These are phyloP conservation scores for Casuarina glauca DNA, from an alignment of 306 rosid genomes.

Conservation along the genomic window DNA sequence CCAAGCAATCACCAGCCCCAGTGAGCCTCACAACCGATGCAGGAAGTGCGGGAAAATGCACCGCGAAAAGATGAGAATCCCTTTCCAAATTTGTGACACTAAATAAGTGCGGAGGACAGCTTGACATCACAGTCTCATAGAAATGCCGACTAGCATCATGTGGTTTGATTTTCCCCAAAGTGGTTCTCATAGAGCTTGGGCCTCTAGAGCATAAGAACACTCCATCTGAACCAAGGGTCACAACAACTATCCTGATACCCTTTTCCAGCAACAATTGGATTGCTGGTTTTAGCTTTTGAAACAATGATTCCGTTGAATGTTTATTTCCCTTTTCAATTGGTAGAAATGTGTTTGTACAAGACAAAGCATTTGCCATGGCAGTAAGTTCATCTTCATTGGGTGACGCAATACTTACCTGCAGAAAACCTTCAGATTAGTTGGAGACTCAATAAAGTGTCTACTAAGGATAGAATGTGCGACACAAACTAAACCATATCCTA, in stretches of 20 bases:
- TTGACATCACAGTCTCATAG: conserved; percentile 39
- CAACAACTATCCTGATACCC: conserved; percentile 69
- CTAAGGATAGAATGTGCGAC: conserved; percentile 8
- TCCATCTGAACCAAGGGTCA: conserved; percentile 74
- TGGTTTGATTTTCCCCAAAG: conserved; percentile 30
- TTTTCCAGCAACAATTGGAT: conserved; percentile 69
- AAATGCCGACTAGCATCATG: conserved; percentile 33
- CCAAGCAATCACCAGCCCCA: conserved; percentile 96
- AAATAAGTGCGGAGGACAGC: conserved; percentile 46
- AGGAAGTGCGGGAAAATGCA: conserved; percentile 80
- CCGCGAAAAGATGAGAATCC: conserved; percentile 54
- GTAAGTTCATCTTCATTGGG: conserved; percentile 89
- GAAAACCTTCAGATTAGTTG: not conserved
- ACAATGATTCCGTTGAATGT: conserved; percentile 43
- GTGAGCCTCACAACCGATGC: conserved; percentile 81
- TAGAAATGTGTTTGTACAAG: conserved; percentile 43
- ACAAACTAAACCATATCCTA: not conserved
- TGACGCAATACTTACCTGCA: conserved; percentile 67
- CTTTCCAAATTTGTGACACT: conserved; percentile 36
- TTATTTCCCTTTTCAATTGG: conserved; percentile 45
- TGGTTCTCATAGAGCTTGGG: conserved; percentile 37
- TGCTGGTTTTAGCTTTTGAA: conserved; percentile 69
- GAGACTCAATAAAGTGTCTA: conserved; percentile 4
- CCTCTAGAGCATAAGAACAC: conserved; percentile 69
- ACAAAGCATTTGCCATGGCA: conserved; percentile 79